phyloP scores from a whole-genome alignment of 2,329 filamentous ascomycete species.

The Proliferodiscus dingleyae region DNA sequence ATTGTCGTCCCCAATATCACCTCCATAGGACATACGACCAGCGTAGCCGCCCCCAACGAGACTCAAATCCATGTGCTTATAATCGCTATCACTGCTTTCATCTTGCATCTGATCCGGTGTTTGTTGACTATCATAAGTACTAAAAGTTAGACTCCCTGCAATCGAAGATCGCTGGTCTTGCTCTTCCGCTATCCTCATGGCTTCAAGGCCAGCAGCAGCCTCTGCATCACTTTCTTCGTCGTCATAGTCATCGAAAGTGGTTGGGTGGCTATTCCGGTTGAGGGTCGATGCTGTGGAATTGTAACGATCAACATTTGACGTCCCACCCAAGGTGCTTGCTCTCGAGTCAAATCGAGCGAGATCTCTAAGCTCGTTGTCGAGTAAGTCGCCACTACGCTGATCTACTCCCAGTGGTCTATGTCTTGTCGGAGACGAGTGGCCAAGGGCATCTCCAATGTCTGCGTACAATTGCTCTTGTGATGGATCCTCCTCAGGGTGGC shows the following conservation, averaged over 20 bases:
- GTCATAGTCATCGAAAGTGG: conserved; percentile 40
- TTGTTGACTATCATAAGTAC: conserved; percentile 44
- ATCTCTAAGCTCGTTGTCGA: conserved; percentile 44
- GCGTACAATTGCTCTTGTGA: conserved; percentile 32
- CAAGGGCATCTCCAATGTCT: conserved; percentile 33
- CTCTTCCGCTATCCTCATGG: conserved; percentile 78
- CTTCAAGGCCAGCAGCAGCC: conserved; percentile 75
- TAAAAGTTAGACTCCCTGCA: conserved; percentile 52
- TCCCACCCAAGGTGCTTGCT: conserved; percentile 41
- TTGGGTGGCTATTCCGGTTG: conserved; percentile 29
- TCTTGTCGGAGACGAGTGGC: conserved; percentile 14
- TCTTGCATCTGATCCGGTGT: conserved; percentile 29
- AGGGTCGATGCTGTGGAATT: conserved; percentile 46
- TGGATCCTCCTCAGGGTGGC: conserved; percentile 22
- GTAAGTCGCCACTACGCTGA: conserved; percentile 40
- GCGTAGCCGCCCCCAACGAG: conserved; percentile 69
- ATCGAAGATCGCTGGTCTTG: conserved; percentile 56
- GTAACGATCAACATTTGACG: conserved; percentile 43
- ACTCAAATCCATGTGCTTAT: conserved; percentile 66
- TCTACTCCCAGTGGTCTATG: conserved; percentile 11
- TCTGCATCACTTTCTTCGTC: conserved; percentile 83
- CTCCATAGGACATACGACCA: conserved; percentile 56
- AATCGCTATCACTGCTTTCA: conserved; percentile 65
- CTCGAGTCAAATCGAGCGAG: conserved; percentile 48
- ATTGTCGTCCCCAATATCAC: conserved; percentile 32